Conservation (phyloP, 106 monocot species). For the Dendrobium chrysotoxum region DNA sequence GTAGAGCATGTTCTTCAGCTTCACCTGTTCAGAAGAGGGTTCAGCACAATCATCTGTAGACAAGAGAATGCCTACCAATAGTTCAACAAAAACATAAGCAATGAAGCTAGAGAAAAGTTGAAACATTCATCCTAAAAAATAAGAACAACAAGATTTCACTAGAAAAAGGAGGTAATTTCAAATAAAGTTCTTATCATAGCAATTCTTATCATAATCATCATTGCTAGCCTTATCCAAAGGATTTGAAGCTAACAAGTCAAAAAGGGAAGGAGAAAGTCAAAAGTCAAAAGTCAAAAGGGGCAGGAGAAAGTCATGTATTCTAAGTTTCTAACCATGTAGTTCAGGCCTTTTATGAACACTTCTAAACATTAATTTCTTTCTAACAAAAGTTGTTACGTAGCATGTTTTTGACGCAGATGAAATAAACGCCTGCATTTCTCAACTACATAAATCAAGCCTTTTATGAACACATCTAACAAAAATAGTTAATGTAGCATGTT, state of each 20-base stretch:
- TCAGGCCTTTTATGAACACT: neutral
- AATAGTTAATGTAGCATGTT: too few relatives aligned
- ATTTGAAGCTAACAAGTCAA: neutral
- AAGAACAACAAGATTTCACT: too few relatives aligned
- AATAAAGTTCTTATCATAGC: too few relatives aligned
- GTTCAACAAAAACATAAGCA: neutral
- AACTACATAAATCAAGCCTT: neutral
- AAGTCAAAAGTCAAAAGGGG: neutral
- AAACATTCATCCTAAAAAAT: too few relatives aligned
- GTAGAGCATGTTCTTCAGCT: conserved; percentile 95
- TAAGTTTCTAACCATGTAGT: neutral
- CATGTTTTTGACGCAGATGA: too few relatives aligned
- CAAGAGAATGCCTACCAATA: neutral
- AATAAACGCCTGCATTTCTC: too few relatives aligned
- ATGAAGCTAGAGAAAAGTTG: too few relatives aligned
- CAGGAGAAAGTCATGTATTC: neutral
- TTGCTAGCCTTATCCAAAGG: too few relatives aligned
- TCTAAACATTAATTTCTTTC: neutral
- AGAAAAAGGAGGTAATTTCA: too few relatives aligned
- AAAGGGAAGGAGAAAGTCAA: neutral
- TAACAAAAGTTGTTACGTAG: too few relatives aligned
- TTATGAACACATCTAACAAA: neutral
- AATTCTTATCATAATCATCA: too few relatives aligned
- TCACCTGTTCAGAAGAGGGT: conserved; percentile 42
- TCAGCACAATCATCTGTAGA: neutral